Base-by-base conservation (phyloP, 805 yeast species). In the Candida manassasensis region DNA sequence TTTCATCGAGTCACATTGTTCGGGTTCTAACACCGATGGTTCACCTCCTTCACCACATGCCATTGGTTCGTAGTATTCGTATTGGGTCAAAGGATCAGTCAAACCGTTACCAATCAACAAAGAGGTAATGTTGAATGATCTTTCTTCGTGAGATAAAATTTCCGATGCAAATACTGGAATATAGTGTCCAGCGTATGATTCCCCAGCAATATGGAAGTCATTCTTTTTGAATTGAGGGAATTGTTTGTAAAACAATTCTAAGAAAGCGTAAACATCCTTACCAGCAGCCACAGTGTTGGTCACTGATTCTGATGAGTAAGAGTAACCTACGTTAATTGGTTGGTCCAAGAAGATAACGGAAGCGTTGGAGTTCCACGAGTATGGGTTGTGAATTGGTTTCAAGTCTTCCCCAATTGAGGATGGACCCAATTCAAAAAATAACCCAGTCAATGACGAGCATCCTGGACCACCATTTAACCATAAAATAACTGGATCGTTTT, bases 71-170 rank as follows among this genome's bases (percentile, higher is more conserved):
- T 86, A 88, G 59, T 79, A 79, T 39, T 74, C 73, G 52, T 82
- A 80, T 68, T 88, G 96, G 29, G 75, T 71, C 40, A 82, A 66
- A 3, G 95, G 83, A 57, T 87, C 95, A 22, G 95, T 86, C 47
- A 89, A 75, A 35, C 97, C 97, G 57, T 89, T 89, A 43, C 97
- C 97, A 51, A 89, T 89, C 55, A 90, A 54, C 13, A 89, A 80
- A 3, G 96, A 84, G 9, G 83, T 65, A 46, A 88, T 69, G 49
- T 85, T 76, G 45, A 63, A 62, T 14, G 58, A 50, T 37, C 65
- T 61, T 37, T 63, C 67, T 32, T 51, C 52, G 41, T 65, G 67
- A 34, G 60, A 56, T 50, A 67, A 57, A 39, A 67, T 67, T 42
- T 66, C 70, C 26, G 57, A 51, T 14, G 72, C 63, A 37, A 67